phyloP scores from a whole-genome alignment of 768 basidiomycete species.

The Suillus plorans region DNA sequence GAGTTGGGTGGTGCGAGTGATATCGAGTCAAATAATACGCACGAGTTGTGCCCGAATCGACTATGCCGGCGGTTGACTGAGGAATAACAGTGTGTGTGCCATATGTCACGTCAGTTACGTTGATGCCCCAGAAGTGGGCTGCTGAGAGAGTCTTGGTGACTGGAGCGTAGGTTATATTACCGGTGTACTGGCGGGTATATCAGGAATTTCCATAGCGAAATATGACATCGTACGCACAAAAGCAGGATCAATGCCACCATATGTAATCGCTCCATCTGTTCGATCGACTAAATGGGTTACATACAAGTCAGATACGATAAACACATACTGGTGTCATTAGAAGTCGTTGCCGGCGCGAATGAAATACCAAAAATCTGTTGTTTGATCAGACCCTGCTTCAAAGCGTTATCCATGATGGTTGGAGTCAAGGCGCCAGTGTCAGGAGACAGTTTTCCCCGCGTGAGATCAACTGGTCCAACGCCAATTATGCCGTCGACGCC shows the following conservation, averaged over 20 bases:
- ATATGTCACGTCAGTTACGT: slow-evolving; percentile 20
- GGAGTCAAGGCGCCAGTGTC: slow-evolving; percentile 14
- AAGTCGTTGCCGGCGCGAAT: slow-evolving; percentile 21
- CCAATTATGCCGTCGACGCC: slow-evolving; percentile 29
- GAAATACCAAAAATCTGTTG: slow-evolving; percentile 19
- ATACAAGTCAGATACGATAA: too few species aligned
- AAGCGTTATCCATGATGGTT: slow-evolving; percentile 27
- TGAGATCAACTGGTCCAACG: slow-evolving; percentile 25
- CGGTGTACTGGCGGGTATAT: slow-evolving; percentile 17
- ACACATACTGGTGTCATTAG: slow-evolving; percentile 17
- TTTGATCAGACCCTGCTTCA: slow-evolving; percentile 18
- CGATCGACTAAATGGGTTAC: background rate
- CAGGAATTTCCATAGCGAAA: background rate
- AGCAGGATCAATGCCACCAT: slow-evolving; percentile 21
- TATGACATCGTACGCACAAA: slow-evolving; percentile 14
- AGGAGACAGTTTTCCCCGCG: slow-evolving; percentile 6
- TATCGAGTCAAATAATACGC: background rate
- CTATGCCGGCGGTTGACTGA: slow-evolving; percentile 26
- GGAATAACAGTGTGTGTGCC: slow-evolving; percentile 16
- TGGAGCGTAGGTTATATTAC: slow-evolving; percentile 22
- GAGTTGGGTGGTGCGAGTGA: background rate
- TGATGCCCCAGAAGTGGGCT: slow-evolving; percentile 28
- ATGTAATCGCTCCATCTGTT: slow-evolving; percentile 27
- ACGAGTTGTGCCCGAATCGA: slow-evolving; percentile 29
- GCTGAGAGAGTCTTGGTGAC: slow-evolving; percentile 28